Evolutionary conservation across 352 stramenopile genomes (phyloP), one percentile per base, ranked within the genome.

Genomic region (Phytophthora cajani): DNA sequence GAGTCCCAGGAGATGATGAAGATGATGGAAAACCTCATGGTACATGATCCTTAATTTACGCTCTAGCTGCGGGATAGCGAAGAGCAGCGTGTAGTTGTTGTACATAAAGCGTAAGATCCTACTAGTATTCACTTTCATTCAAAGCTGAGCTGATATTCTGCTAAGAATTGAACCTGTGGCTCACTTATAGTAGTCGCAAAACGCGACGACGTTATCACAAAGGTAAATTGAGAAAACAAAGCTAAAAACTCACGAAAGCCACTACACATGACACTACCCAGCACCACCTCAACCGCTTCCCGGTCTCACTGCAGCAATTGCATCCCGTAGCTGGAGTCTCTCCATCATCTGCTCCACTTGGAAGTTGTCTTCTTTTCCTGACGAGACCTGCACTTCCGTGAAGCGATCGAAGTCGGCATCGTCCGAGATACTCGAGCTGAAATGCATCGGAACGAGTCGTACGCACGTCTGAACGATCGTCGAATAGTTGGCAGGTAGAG

Each of bases 301-400:
- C 38, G 54, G 49, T n/a, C 17, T 38, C 27, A 61, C 64, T 44
- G 50, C 19, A 40, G 47, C 38, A 42, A 66, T 27, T 33, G 33
- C 51, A 53, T 72, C 69, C 5, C 54, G 32, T 7, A 71, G 32
- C 11, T 64, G 61, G 33, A 78, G 19, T 36, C 17, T 38, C 38
- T 71, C 57, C 66, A 78, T 78, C 66, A 74, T 74, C 21, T 54
- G 66, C 40, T 59, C 67, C 14, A 78, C 46, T 49, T 75, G 62
- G 3, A 54, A 6, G 27, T 71, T 72, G 17, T 78, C 71, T 52
- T 75, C 62, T 56, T 67, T 75, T 5, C 69, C 71, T 2, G 71
- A 78, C 6, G 54, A 66, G 19, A 78, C 64, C 1, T 72, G 21
- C 9, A 78, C 44, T 36, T 78, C 67, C 1, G 71, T 72, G 32